These are phyloP conservation scores for Mucor mucedo DNA, from an alignment of 371 early-diverging fungal species.

Conservation along the genomic window DNA sequence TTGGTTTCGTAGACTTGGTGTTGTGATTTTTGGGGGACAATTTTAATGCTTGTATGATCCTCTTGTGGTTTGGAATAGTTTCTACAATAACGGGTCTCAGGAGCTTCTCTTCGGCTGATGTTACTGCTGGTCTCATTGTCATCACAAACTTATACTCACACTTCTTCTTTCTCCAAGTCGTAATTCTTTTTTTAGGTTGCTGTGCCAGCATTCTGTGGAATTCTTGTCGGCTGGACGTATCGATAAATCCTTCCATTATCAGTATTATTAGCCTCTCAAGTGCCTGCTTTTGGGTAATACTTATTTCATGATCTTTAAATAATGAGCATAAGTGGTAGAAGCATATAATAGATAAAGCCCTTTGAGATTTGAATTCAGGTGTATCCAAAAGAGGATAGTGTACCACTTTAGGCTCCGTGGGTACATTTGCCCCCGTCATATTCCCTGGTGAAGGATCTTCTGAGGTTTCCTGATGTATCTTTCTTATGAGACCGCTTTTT, in stretches of 20 bases:
- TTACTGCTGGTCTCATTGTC: constrained; percentile 12
- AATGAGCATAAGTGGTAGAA: constrained; percentile 12
- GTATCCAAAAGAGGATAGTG: constrained; percentile 14
- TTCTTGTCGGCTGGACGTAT: constrained; percentile 7
- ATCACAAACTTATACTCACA: not conserved
- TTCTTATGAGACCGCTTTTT: not conserved
- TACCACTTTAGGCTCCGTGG: not conserved
- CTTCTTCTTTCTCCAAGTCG: constrained; percentile 18
- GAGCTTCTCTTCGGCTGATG: not conserved
- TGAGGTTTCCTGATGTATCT: not conserved
- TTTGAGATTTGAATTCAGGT: constrained; percentile 9
- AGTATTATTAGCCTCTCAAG: constrained; percentile 10
- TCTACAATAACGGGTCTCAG: not conserved
- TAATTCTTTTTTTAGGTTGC: constrained; percentile 20
- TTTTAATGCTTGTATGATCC: constrained; percentile 2
- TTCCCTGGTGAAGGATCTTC: no score
- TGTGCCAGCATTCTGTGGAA: constrained; percentile 14
- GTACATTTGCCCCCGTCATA: no score
- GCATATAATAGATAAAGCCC: constrained; percentile 23
- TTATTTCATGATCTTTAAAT: not conserved
- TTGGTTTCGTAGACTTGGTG: not conserved
- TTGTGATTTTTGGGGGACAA: not conserved
- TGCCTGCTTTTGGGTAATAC: not conserved
- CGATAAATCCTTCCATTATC: constrained; percentile 27
- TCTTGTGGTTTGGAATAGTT: not conserved